Percentiles rank a stretch among this genome's conserved stretches.
Conservation (phyloP, 1,284 basidiomycete species). For the Agaricales sp. region DNA sequence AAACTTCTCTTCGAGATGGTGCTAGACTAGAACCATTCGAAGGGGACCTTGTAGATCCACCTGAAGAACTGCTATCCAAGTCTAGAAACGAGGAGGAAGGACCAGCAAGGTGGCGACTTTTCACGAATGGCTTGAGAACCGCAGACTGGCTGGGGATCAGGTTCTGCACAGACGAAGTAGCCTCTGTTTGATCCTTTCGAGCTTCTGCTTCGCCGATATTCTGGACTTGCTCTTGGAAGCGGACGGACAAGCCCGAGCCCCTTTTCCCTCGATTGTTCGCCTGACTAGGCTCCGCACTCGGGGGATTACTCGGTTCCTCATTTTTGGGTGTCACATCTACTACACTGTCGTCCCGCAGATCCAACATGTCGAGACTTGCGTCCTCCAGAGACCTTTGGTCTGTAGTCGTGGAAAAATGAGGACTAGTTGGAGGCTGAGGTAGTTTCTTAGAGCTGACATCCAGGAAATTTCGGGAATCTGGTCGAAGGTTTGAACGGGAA, state of each 20-base stretch:
- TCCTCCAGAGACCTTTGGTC: no score
- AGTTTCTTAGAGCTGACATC: no score
- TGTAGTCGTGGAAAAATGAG: background rate
- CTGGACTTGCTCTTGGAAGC: background rate
- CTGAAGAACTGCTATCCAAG: background rate
- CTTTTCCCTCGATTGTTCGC: background rate
- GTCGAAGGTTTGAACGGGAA: background rate
- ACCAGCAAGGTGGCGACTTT: background rate
- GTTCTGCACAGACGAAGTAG: background rate
- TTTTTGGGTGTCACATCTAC: no score
- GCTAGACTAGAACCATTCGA: background rate
- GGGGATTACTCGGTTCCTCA: no score
- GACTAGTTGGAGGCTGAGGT: background rate
- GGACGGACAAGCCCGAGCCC: background rate
- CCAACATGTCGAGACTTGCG: no score
- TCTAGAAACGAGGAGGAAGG: background rate
- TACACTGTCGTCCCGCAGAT: no score
- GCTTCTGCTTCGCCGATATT: background rate
- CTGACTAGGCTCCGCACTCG: no score
- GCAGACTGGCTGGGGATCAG: background rate
- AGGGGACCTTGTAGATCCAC: background rate
- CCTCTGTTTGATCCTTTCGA: background rate
- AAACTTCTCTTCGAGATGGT: background rate
- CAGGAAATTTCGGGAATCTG: no score
- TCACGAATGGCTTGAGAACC: background rate